Base-by-base conservation (phyloP, 1,139 yeast species). In the Diutina mesorugosa region DNA sequence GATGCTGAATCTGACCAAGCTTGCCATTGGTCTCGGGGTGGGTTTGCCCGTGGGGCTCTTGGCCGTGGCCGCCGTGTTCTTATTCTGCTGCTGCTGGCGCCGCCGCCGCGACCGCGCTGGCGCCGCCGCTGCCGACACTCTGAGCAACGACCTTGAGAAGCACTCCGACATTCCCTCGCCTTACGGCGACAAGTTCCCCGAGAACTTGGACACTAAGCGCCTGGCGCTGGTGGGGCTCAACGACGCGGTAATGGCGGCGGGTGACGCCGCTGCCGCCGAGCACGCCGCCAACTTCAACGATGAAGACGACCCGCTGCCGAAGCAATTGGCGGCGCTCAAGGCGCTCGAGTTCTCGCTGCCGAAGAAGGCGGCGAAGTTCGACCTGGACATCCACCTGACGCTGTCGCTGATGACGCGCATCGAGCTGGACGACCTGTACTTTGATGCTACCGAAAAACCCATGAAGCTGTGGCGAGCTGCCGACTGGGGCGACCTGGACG, bases 21-120 rank as follows among this genome's bases (percentile, higher is more conserved):
- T 89, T 28, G 96, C 96, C 0, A 87, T 91, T 65, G 95, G 90
- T 0, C 79, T 91, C 60, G 97, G 97, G 56, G 93, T 87, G n/a
- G 88, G 87, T 6, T 78, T 91, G 56, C 96, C 96, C 1, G 76
- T 75, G 29, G 72, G 80, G 0, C 41, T 59, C 12, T 63, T 88
- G 9, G 65, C 80, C 1, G 66, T 80, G 0, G 72, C 77, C 1
- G 73, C 75, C 0, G 57, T 86, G 1, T 56, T 90, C 10, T 63
- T 87, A 41, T 72, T 81, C 65, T 79, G 83, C 67, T 82, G 88
- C 65, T 81, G 88, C 67, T 70, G 77, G 60, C 57, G 59, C 32
- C 77, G 77, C 58, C 77, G 76, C 66, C 63, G 28, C 3, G 18
- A 12, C 16, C 26, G 45, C 8, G n/a, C 45, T 6, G 53, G 45